Conservation (phyloP, 306 rosid species). For the Castanea mollissima region DNA sequence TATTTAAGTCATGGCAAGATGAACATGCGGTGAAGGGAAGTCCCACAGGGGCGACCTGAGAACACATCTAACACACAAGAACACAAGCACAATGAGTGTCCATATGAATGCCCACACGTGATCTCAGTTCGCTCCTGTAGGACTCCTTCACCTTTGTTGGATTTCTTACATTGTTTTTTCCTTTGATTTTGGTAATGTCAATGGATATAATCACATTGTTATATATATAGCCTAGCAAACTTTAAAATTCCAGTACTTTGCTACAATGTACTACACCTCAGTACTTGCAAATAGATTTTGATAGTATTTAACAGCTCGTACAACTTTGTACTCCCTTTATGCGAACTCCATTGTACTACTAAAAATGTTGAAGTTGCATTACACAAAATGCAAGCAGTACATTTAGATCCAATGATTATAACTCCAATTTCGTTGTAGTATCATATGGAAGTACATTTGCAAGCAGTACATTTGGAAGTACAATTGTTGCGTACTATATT, state of each 20-base stretch:
- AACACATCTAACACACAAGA: constrained; percentile 38
- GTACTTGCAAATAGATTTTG: not conserved
- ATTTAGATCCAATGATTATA: too few relatives aligned
- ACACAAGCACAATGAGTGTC: not conserved
- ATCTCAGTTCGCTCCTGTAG: constrained; percentile 59
- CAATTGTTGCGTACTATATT: not conserved
- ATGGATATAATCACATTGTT: not conserved
- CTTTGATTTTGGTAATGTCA: not conserved
- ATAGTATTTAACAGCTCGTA: not conserved
- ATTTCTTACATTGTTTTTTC: not conserved
- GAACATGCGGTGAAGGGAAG: constrained; percentile 26
- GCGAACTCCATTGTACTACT: not conserved
- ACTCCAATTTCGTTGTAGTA: not conserved
- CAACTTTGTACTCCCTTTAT: not conserved
- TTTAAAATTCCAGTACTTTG: not conserved
- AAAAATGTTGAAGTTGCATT: not conserved
- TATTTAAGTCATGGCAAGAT: not conserved
- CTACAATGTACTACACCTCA: not conserved
- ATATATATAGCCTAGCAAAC: not conserved
- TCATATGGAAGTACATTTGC: not conserved
- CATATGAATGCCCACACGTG: constrained; percentile 32
- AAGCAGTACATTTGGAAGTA: not conserved
- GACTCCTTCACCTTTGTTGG: constrained; percentile 41
- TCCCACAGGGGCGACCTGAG: constrained; percentile 92
- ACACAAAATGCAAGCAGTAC: too few relatives aligned